Base-by-base conservation (phyloP, 345 rosid species). In the Trapa incisa region DNA sequence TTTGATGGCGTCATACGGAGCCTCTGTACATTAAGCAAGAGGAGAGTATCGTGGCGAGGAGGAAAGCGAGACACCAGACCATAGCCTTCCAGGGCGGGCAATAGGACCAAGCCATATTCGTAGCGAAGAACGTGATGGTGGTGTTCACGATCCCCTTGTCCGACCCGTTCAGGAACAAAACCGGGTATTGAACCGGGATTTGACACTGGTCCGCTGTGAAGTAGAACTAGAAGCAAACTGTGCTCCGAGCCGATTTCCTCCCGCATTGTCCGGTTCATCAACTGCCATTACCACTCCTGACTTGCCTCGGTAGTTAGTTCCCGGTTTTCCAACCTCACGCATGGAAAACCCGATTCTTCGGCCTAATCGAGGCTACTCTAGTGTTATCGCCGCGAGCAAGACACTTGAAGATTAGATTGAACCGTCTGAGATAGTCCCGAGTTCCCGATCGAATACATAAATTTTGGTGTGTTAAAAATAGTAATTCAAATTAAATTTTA, bases 341-440 rank as follows among this genome's bases (percentile, higher is more conserved):
- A 62, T 1, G 80, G 74, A 3, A 73, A 69, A 72, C 39, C 79
- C 7, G 77, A 71, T 2, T 68, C 83, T 7, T 75, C 73, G 12
- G 77, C 75, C 61, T 83, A 1, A 92, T 71, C 1, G 96, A 86
- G 64, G 57, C 82, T 4, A 82, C 98, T 65, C 73, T 79, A 4
- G 84, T 70, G 73, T 88, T 92, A 15, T 89, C 86, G 15, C 98
- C 98, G 9, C 89, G 96, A 58, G 96, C 93, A 3, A 92, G 96
- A 74, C 93, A 88, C 73, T 88, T 85, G 85, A 92, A 92, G 17
- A 92, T 67, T 43, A 92, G 89, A 76, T 89, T 77, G 72, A 92
- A 92, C 73, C 89, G 75, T 67, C 91, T 84, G 98, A 89, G 16
- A 86, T 88, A 6, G 98, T 92, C 70, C 80, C 89, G 6, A 92